These are phyloP conservation scores for Pachysandra terminalis DNA, from an alignment of 164 flowering plant genomes.

Conservation along the genomic window DNA sequence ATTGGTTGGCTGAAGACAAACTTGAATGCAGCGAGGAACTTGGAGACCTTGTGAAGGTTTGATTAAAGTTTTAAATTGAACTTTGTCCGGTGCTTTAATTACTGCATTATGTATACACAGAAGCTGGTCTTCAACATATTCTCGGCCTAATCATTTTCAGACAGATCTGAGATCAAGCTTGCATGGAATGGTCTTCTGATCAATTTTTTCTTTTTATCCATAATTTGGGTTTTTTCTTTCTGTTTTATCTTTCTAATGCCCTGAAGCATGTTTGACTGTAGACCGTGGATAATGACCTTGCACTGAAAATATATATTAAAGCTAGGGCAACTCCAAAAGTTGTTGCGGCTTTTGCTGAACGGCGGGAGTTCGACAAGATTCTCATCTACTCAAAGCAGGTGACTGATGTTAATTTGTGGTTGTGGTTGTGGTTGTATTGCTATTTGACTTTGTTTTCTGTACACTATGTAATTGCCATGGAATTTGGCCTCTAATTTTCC, in stretches of 20 bases:
- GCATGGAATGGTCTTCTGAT: not conserved
- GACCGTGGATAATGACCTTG: conserved; percentile 99
- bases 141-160: not conserved
- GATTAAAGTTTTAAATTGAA: conserved; percentile 8
- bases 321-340: conserved; percentile 99
- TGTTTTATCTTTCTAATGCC: conserved; percentile 8
- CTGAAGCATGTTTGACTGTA: conserved; percentile 21
- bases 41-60: conserved; percentile 98
- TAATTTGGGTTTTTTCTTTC: not conserved
- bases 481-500: too few relatives aligned
- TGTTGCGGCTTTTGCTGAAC: conserved; percentile 99
- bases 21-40: conserved; percentile 98
- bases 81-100: not conserved
- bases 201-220: not conserved
- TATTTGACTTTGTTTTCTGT: too few relatives aligned
- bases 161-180: not conserved
- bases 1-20: conserved; percentile 99
- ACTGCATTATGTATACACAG: not conserved
- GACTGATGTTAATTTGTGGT: conserved; percentile 3
- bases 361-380: conserved; percentile 97
- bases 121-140: not conserved
- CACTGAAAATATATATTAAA: conserved; percentile 92
- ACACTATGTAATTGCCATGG: too few relatives aligned
- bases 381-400: conserved; percentile 98
- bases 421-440: not conserved